Percentiles rank a stretch among this genome's conserved stretches.
phyloP scores from a whole-genome alignment of 2,329 filamentous ascomycete genomes.

The Lachnellula subtilissima region DNA sequence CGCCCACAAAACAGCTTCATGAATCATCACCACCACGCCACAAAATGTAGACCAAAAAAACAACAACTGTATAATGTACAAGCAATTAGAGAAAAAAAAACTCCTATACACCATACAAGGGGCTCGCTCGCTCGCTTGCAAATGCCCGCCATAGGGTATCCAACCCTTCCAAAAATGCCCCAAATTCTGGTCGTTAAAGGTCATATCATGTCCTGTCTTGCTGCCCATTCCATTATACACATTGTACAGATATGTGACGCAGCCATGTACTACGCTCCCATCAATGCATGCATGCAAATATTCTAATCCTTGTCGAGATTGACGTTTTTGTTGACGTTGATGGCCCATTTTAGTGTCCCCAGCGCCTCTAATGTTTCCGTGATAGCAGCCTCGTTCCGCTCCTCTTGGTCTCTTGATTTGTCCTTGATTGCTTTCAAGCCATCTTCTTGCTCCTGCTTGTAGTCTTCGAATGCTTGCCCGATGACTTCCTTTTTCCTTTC shows the following conservation, averaged over 20 bases:
- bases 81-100: too few species aligned
- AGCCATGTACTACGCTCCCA: conserved; percentile 35
- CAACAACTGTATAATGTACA: too few species aligned
- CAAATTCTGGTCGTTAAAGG: too few species aligned
- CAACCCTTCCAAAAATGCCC: too few species aligned
- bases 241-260: neutral
- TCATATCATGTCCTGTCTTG: too few species aligned
- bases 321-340: conserved; percentile 61
- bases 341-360: conserved; percentile 67
- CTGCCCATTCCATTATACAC: too few species aligned
- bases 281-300: conserved; percentile 38
- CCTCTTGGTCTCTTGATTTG: conserved; percentile 52
- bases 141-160: too few species aligned
- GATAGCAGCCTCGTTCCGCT: conserved; percentile 56
- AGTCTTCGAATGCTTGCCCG: conserved; percentile 53
- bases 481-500: conserved; percentile 59
- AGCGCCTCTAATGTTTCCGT: conserved; percentile 55
- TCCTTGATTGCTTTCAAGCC: conserved; percentile 55
- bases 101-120: too few species aligned
- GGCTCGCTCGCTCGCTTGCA: too few species aligned
- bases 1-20: too few species aligned
- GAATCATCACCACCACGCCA: too few species aligned
- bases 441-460: conserved; percentile 61
- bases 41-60: too few species aligned
- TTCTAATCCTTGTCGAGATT: neutral